phyloP scores from a whole-genome alignment of 352 stramenopile species.

The Chloridella minuta region DNA sequence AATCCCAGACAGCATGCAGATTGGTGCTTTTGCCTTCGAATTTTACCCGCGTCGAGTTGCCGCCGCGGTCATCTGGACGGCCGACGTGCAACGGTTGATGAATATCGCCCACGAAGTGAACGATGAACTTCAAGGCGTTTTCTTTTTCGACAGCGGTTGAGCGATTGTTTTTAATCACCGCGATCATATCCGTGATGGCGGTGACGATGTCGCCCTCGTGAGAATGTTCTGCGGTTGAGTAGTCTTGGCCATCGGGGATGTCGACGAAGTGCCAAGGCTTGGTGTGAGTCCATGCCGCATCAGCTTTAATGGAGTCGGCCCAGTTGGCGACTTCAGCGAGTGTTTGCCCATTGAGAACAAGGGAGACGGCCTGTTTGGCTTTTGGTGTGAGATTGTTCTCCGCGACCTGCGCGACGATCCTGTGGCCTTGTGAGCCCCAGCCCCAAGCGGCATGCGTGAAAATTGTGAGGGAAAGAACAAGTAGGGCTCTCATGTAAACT shows the following conservation, averaged over 20 bases:
- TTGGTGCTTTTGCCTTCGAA: not conserved
- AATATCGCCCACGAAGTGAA: slow-evolving; percentile 9
- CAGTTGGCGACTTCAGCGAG: not conserved
- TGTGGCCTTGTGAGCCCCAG: not conserved
- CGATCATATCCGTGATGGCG: not conserved
- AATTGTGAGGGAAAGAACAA: no score
- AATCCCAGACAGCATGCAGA: slow-evolving; percentile 12
- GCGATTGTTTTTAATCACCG: not conserved
- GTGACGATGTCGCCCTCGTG: not conserved
- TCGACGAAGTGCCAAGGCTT: not conserved
- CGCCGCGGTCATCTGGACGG: not conserved
- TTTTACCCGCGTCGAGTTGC: not conserved
- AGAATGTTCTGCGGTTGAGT: no score
- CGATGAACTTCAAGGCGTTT: not conserved
- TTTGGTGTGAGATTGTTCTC: not conserved
- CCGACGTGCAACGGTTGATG: not conserved
- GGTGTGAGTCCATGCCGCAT: not conserved
- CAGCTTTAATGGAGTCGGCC: not conserved
- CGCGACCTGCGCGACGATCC: not conserved
- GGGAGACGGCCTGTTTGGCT: not conserved
- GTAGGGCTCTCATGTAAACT: no score
- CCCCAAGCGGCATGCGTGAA: not conserved
- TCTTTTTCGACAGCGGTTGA: not conserved
- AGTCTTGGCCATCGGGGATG: not conserved
- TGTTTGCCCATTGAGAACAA: not conserved